Conservation (phyloP, 2,329 filamentous ascomycete genomes). For the Penicillium paneum region DNA sequence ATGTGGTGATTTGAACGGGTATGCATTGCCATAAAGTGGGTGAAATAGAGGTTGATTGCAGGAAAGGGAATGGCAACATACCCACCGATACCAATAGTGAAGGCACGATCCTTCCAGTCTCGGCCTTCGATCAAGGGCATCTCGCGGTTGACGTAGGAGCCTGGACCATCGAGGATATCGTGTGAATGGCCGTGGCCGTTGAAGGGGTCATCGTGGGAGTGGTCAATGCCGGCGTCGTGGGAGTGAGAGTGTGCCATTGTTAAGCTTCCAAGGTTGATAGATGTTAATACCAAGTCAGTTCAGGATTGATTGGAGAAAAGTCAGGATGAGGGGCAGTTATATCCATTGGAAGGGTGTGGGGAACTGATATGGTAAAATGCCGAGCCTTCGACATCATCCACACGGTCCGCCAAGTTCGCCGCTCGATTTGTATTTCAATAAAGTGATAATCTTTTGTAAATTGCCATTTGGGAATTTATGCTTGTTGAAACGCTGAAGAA, state of each 20-base stretch:
- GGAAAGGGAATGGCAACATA: conserved; percentile 45
- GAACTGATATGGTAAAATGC: conserved; percentile 19
- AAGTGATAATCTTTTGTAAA: background rate
- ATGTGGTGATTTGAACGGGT: background rate
- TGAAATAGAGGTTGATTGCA: background rate
- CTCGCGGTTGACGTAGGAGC: conserved; percentile 83
- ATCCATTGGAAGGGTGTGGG: conserved; percentile 10
- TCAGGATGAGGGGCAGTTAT: conserved; percentile 15
- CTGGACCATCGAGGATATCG: conserved; percentile 90
- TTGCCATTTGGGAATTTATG: background rate
- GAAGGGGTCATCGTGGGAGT: conserved; percentile 55
- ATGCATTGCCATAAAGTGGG: background rate
- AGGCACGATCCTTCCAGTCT: conserved; percentile 83
- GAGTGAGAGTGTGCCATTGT: conserved; percentile 41
- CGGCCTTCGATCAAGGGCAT: conserved; percentile 90
- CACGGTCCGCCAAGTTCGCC: conserved; percentile 19
- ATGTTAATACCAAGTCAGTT: background rate
- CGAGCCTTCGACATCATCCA: conserved; percentile 13
- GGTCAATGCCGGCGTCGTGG: conserved; percentile 36
- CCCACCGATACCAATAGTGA: conserved; percentile 98
- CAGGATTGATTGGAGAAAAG: background rate
- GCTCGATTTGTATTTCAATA: background rate
- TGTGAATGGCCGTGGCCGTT: conserved; percentile 84
- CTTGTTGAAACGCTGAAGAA: background rate
- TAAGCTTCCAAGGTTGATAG: background rate